Percentiles rank a stretch among this genome's conserved stretches.
Conservation (phyloP, 1,284 basidiomycete genomes). For the Psilocybe mexicana region DNA sequence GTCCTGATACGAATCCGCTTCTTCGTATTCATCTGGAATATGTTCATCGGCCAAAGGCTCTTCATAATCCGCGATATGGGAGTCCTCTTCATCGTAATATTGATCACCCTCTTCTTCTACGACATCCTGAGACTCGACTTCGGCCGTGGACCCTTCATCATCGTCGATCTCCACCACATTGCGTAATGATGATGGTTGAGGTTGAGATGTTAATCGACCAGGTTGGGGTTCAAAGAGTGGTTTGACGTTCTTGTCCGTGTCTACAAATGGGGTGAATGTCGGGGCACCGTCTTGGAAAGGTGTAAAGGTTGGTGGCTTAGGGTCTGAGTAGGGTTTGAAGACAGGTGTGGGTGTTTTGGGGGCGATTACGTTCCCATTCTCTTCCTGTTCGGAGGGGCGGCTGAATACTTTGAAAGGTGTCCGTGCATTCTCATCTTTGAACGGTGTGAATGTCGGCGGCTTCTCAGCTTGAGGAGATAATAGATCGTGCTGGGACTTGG, state of each 20-base stretch:
- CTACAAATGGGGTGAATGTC: conserved; percentile 35
- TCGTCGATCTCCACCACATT: conserved; percentile 28
- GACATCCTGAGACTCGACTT: conserved; percentile 33
- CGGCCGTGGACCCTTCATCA: conserved; percentile 29
- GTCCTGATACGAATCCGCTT: conserved; percentile 42
- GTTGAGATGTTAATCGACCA: conserved; percentile 11
- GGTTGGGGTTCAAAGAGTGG: conserved; percentile 14
- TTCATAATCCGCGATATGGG: conserved; percentile 33
- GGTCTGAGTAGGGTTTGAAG: conserved; percentile 51
- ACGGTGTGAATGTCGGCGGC: conserved; percentile 46
- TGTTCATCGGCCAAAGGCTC: conserved; percentile 27
- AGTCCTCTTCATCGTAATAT: conserved; percentile 33
- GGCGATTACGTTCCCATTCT: conserved; percentile 41
- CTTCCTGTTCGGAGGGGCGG: conserved; percentile 51
- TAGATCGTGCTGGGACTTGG: conserved; percentile 43
- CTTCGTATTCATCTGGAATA: conserved; percentile 38
- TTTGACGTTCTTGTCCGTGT: conserved; percentile 22
- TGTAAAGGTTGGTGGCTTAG: conserved; percentile 37
- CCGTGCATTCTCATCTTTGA: conserved; percentile 48
- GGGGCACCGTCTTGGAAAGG: conserved; percentile 38
- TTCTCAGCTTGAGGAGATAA: conserved; percentile 24
- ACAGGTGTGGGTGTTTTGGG: conserved; percentile 42
- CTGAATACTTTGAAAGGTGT: conserved; percentile 75
- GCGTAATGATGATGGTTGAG: conserved; percentile 20
- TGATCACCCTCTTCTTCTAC: conserved; percentile 24